Base-by-base conservation (phyloP, 305 asterid species). In the Fraxinus baroniana region DNA sequence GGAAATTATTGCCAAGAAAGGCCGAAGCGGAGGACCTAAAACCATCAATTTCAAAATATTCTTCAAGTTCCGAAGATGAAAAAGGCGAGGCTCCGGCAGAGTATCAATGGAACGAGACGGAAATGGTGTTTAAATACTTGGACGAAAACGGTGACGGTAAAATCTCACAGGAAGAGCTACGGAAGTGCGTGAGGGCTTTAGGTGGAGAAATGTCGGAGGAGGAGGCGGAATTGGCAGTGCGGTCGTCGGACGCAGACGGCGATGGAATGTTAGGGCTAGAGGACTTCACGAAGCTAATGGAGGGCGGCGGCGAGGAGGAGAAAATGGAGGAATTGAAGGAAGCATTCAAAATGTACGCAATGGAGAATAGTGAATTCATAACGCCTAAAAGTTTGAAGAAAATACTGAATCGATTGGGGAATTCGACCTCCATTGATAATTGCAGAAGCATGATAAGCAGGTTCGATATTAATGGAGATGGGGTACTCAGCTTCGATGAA, bases 401-500 rank as follows among this genome's bases (percentile, higher is more conserved):
- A 57, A 80, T 80, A 75, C 24, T 80, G 15, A 35, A 35, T 20
- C 79, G 78, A 35, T 52, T 80, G 73, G 73, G 73, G 73, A 64
- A 64, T 24, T 64, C 73, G 73, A 22, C 3, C 36, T 24, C 33
- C n/a, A 26, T 24, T 24, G 73, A 24, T 22, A 24, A 26, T 41
- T 84, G 90, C 73, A 85, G 39, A 85, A 49, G 74, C 33, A 84
- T 84, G 85, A 81, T 84, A 1, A 37, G 55, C 3, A 55, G 18
- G 13, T 84, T 84, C 78, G 87, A 84, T 72, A 78, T 77, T 33
- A 79, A 84, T 72, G 82, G 87, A 13, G 87, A 84, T 77, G 87
- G 87, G 55, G 87, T 81, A 17, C 84, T 84, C 10, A 81, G 37
- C 84, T 80, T 84, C 74, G 87, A 84, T 15, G 87, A 84, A 84